phyloP scores from a whole-genome alignment of 768 basidiomycete genomes.

The Panellus pusillus region DNA sequence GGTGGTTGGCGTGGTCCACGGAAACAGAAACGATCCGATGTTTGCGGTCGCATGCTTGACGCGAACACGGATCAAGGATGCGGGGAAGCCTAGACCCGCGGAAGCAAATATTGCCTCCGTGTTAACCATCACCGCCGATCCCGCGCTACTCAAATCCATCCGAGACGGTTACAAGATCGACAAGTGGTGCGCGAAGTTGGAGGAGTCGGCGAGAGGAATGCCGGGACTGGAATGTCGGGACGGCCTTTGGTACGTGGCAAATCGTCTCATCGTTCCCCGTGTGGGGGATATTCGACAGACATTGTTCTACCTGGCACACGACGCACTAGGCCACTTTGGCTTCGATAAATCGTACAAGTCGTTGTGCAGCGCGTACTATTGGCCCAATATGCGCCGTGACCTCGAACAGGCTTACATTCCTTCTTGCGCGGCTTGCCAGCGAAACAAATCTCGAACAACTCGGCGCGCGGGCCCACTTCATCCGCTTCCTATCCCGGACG shows the following conservation, averaged over 20 bases:
- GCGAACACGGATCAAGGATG: no score
- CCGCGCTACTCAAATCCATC: not conserved
- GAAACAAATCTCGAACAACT: constrained; percentile 25
- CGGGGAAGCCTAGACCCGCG: not conserved
- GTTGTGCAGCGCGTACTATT: constrained; percentile 14
- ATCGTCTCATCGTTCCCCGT: constrained; percentile 9
- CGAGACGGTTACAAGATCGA: not conserved
- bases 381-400: constrained; percentile 3
- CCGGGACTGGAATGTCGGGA: not conserved
- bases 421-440: constrained; percentile 25
- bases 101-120: not conserved
- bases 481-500: constrained; percentile 24
- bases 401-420: constrained; percentile 26
- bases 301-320: constrained; percentile 21
- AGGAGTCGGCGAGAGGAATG: not conserved
- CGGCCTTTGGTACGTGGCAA: constrained; percentile 13
- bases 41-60: no score
- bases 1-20: no score
- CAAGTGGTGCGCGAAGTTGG: constrained; percentile 21
- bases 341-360: constrained; percentile 19
- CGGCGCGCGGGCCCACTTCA: constrained; percentile 24
- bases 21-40: no score
- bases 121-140: not conserved
- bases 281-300: not conserved
- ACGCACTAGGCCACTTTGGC: constrained; percentile 21